Evolutionary conservation across 768 basidiomycete species (phyloP).

Genomic region (Phaeolepiota aurea): DNA sequence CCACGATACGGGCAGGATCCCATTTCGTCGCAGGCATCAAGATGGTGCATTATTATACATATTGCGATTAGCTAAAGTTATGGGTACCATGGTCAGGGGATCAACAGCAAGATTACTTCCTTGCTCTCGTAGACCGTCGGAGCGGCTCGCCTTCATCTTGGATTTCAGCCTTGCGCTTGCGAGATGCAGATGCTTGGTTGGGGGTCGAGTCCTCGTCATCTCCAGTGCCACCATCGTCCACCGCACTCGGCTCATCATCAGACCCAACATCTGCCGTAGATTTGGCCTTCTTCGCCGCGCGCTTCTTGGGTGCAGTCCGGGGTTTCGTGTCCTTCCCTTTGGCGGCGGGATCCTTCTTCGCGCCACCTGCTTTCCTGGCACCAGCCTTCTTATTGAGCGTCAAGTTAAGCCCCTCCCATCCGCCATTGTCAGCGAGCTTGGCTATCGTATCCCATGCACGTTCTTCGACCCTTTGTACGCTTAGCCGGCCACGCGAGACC

Average conservation of each 20-base stretch:
- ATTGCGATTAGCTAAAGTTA: too few relatives aligned
- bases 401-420: conserved; percentile 57
- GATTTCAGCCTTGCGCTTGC: conserved; percentile 7
- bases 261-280: neutral
- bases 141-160: conserved; percentile 1
- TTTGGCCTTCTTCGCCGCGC: neutral
- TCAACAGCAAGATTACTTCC: too few relatives aligned
- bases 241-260: neutral
- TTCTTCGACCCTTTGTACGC: conserved; percentile 73
- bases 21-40: too few relatives aligned
- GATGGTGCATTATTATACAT: too few relatives aligned
- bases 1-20: too few relatives aligned
- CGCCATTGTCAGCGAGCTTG: conserved; percentile 60
- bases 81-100: too few relatives aligned
- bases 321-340: conserved; percentile 1
- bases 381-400: conserved; percentile 23
- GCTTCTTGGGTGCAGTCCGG: neutral
- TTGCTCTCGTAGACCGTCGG: conserved; percentile 9
- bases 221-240: neutral
- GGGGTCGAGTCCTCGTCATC: conserved; percentile 1
- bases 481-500: conserved; percentile 73
- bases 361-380: neutral
- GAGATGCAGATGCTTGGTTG: conserved; percentile 2
- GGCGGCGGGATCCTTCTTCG: neutral
- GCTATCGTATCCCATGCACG: conserved; percentile 58